Conservation (phyloP, 2,329 filamentous ascomycete genomes). For the Fusarium dimerum region DNA sequence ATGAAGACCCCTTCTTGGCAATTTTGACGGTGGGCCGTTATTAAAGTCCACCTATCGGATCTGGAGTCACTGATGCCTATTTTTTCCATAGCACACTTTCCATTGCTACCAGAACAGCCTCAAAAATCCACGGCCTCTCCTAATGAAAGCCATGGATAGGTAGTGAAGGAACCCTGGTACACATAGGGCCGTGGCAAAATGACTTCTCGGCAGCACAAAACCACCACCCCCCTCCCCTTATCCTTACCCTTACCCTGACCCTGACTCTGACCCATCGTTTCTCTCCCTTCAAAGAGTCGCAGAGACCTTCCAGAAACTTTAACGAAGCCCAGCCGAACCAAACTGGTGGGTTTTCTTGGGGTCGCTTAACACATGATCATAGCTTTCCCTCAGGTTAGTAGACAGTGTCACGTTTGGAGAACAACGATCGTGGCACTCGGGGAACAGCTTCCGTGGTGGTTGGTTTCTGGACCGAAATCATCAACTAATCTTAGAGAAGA, state of each 20-base stretch:
- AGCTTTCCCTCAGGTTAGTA: constrained; percentile 8
- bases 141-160: no score
- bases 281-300: background rate
- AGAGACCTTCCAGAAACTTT: constrained; percentile 28
- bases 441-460: constrained; percentile 33
- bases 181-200: no score
- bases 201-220: background rate
- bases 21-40: constrained; percentile 15
- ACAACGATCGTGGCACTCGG: constrained; percentile 31
- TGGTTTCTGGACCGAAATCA: constrained; percentile 23
- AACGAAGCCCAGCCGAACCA: constrained; percentile 14
- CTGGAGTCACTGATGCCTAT: constrained; percentile 1
- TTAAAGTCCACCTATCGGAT: constrained; percentile 30
- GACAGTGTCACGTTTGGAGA: constrained; percentile 15
- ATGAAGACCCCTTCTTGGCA: constrained; percentile 29
- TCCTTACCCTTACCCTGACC: no score
- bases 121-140: no score
- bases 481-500: constrained; percentile 33
- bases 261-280: no score
- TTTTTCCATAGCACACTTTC: no score
- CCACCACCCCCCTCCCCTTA: background rate
- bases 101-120: no score
- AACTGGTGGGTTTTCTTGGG: background rate
- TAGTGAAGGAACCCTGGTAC: no score
- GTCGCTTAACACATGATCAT: background rate